A percentile compares a stretch with the other conserved stretches of the same genome.
Conservation (phyloP, 331 rosid species). For the Rosa hybrid region DNA sequence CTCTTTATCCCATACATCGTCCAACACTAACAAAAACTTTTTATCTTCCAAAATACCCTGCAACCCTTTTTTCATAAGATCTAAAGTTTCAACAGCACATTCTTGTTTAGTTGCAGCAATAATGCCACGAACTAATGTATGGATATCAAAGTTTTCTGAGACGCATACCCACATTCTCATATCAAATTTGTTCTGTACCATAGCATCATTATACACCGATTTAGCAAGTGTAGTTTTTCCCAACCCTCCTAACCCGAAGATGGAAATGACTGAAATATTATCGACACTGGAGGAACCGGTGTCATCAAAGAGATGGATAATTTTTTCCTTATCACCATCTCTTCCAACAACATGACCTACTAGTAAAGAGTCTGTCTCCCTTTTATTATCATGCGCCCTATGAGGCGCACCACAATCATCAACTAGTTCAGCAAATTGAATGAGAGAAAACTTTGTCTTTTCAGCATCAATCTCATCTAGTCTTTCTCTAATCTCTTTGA, state of each 20-base stretch:
- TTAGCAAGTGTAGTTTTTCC: conserved; percentile 49
- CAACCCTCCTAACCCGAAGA: conserved; percentile 47
- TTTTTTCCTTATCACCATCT: conserved; percentile 2
- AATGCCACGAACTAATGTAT: conserved; percentile 7
- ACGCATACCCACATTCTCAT: conserved; percentile 41
- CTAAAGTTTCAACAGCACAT: too few relatives aligned
- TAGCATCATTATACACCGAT: conserved; percentile 22
- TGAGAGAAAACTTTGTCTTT: conserved; percentile 17
- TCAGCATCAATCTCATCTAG: background rate
- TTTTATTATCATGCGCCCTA: background rate
- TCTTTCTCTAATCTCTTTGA: conserved; percentile 10
- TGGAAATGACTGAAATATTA: conserved; percentile 30
- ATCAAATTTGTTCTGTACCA: conserved; percentile 12
- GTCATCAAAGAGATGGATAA: conserved; percentile 9
- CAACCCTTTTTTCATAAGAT: too few relatives aligned
- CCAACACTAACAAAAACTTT: too few relatives aligned
- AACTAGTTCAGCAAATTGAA: background rate
- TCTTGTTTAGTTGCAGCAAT: too few relatives aligned
- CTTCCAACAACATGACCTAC: conserved; percentile 42
- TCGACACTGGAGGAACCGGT: background rate
- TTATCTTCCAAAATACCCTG: too few relatives aligned
- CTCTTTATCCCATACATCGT: too few relatives aligned
- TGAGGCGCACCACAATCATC: background rate
- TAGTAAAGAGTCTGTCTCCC: conserved; percentile 30
- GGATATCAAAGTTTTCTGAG: conserved; percentile 27